Conservation (phyloP, 1,139 yeast species). For the Taphrina pruni region DNA sequence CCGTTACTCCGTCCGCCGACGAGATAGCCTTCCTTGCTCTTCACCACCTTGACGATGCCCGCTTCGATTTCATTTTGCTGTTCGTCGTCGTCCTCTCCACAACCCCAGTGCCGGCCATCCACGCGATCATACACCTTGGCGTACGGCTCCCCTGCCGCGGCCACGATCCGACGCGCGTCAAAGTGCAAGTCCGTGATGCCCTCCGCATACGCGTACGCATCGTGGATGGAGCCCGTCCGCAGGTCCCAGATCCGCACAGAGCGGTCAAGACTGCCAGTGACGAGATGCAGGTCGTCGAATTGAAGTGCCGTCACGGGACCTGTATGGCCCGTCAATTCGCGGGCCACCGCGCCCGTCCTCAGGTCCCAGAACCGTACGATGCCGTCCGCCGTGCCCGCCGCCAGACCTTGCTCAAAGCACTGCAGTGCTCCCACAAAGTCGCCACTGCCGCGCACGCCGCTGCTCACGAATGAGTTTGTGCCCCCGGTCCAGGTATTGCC, state of each 20-base stretch:
- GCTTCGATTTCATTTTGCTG: conserved; percentile 44
- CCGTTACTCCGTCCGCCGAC: conserved; percentile 69
- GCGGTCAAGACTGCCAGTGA: conserved; percentile 70
- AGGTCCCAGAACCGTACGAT: conserved; percentile 77
- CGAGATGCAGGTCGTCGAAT: conserved; percentile 67
- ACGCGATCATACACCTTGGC: conserved; percentile 65
- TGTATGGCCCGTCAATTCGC: conserved; percentile 71
- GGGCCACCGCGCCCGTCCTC: conserved; percentile 69
- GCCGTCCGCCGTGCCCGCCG: conserved; percentile 79
- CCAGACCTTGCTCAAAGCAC: conserved; percentile 72
- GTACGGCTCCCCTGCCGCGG: conserved; percentile 58
- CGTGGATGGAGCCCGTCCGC: conserved; percentile 66
- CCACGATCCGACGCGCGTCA: conserved; percentile 62
- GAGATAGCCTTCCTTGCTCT: conserved; percentile 65
- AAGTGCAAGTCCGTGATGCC: conserved; percentile 63
- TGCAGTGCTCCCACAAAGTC: conserved; percentile 66
- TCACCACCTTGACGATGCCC: conserved; percentile 53
- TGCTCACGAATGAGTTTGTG: conserved; percentile 16
- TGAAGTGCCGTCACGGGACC: conserved; percentile 72
- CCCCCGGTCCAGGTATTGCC: conserved; percentile 15
- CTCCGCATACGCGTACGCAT: conserved; percentile 63
- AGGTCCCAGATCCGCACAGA: conserved; percentile 75
- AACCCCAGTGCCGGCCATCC: conserved; percentile 61
- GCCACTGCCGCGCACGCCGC: conserved; percentile 29
- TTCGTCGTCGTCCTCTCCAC: conserved; percentile 54